Evolutionary conservation across 2,329 filamentous ascomycete genomes (phyloP).

Genomic region (Cladosporium sphaerospermum): DNA sequence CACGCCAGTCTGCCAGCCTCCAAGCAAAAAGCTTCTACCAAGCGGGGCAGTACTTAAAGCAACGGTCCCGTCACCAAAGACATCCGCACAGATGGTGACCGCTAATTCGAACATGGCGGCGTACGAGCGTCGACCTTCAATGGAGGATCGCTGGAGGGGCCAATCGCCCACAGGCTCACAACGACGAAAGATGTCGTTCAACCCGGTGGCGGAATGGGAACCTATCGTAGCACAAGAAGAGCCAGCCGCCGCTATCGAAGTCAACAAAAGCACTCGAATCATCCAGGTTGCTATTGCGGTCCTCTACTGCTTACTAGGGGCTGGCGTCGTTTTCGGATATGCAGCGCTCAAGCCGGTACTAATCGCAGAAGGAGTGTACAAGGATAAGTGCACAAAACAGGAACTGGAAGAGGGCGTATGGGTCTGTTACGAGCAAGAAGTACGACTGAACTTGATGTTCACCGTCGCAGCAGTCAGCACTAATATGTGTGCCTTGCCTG

Average conservation of each 20-base stretch:
- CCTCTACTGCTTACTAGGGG: constrained; percentile 67
- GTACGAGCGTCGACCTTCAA: not conserved
- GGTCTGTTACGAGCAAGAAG: constrained; percentile 54
- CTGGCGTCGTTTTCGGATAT: constrained; percentile 78
- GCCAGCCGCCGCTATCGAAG: constrained; percentile 48
- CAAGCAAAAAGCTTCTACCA: too few relatives aligned
- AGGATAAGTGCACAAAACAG: constrained; percentile 53
- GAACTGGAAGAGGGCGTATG: constrained; percentile 45
- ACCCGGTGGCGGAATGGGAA: constrained; percentile 43
- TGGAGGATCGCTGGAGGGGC: constrained; percentile 17
- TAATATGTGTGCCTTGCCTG: constrained; percentile 77
- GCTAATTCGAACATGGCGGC: not conserved
- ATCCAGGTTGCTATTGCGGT: constrained; percentile 61
- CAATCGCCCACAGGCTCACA: constrained; percentile 33
- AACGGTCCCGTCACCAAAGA: too few relatives aligned
- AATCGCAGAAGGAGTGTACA: constrained; percentile 66
- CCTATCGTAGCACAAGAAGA: constrained; percentile 34
- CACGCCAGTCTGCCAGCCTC: too few relatives aligned
- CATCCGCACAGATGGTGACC: too few relatives aligned
- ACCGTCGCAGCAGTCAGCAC: constrained; percentile 81
- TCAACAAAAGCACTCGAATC: constrained; percentile 47
- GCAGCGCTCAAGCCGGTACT: constrained; percentile 78
- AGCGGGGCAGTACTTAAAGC: too few relatives aligned
- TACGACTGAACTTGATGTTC: constrained; percentile 81
- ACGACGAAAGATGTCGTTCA: constrained; percentile 44